Evolutionary conservation across 2,329 filamentous ascomycete species (phyloP), one percentile per base, ranked within the genome.

Genomic region (Coniochaeta sp.): DNA sequence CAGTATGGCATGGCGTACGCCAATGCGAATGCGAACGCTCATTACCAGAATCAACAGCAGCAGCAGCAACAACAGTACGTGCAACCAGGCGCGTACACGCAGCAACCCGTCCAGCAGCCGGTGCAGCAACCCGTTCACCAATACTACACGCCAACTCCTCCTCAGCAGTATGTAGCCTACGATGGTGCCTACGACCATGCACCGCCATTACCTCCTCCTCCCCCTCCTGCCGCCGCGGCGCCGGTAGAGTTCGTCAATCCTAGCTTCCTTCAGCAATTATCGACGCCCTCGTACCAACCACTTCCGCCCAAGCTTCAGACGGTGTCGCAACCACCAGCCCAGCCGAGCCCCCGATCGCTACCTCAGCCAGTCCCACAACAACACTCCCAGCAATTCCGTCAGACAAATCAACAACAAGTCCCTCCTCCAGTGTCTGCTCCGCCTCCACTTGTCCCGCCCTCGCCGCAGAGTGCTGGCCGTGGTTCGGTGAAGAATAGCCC

Each of bases 161-260:
- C 51, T 30, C 48, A 54, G 31, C 51, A 55, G 14, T 42, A 24
- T 8, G 6, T 6, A 18, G 13, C 48, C 38, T 59, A 53, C 42
- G 55, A 60, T 57, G 56, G 52, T 52, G 52, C 57, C 32, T 60
- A 58, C 48, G 67, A 53, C 18, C 56, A 52, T 26, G n/a, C n/a
- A n/a, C 51, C 27, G 27, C 27, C 27, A 30, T 12, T 12, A 30
- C 27, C 48, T 47, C 48, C 33, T 40, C 48, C 51, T 16, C 38
- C 48, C 42, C 48, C 33, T 40, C 48, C 51, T 16, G 33, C 48
- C 26, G 42, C 62, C 58, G 38, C 60, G 53, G 49, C 53, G 9
- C 55, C 56, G 35, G 51, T 58, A 24, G 67, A 70, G 50, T 64
- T 68, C 35, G 56, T 62, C 48, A 53, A 62, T 45, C 59, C 60